phyloP scores from a whole-genome alignment of 768 basidiomycete species.

The Austroboletus eburneus region DNA sequence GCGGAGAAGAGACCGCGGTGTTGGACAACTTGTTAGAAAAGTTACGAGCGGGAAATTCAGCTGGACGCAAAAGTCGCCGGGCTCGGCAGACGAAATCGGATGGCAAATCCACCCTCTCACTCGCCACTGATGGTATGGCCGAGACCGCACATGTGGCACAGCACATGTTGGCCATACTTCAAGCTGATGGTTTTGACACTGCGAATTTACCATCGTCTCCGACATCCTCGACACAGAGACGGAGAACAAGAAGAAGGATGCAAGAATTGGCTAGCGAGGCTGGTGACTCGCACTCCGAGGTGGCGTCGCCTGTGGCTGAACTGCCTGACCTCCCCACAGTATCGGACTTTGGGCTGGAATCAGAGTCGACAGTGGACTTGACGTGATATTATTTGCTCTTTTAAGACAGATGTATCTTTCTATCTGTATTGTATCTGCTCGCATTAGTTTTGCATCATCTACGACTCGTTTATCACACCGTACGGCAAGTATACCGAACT shows the following conservation, averaged over 20 bases:
- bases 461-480: slow-evolving; percentile 6
- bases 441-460: slow-evolving; percentile 23
- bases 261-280: slow-evolving; percentile 36
- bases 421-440: slow-evolving; percentile 33
- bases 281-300: slow-evolving; percentile 27
- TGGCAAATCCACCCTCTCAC: slow-evolving; percentile 20
- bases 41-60: slow-evolving; percentile 64
- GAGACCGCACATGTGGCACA: slow-evolving; percentile 54
- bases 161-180: slow-evolving; percentile 70
- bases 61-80: slow-evolving; percentile 53
- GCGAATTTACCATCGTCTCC: slow-evolving; percentile 46
- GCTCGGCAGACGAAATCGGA: slow-evolving; percentile 38
- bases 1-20: slow-evolving; percentile 52
- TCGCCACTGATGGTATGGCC: slow-evolving; percentile 28
- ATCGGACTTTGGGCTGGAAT: slow-evolving; percentile 28
- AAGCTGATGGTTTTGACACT: slow-evolving; percentile 61
- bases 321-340: slow-evolving; percentile 24
- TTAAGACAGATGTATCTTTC: slow-evolving; percentile 21
- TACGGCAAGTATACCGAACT: slow-evolving; percentile 19
- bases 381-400: slow-evolving; percentile 24
- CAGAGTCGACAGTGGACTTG: slow-evolving; percentile 22
- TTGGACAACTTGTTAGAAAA: slow-evolving; percentile 72
- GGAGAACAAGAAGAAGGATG: slow-evolving; percentile 26
- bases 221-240: slow-evolving; percentile 32
- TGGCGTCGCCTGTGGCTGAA: slow-evolving; percentile 21